Conservation (phyloP, 768 basidiomycete genomes). For the Crucibulum laeve region DNA sequence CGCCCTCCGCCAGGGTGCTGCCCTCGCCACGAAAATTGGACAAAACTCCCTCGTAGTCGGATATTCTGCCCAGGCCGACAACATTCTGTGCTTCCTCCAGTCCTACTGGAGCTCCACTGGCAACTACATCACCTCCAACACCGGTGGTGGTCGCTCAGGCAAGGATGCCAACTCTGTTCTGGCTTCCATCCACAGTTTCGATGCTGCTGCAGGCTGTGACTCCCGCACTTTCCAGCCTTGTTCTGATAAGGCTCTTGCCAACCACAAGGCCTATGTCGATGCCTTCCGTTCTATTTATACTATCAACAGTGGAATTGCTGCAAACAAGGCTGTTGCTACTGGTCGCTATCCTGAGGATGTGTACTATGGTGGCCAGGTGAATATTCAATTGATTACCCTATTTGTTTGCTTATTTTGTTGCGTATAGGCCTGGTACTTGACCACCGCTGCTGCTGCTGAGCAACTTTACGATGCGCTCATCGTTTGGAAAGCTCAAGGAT, state of each 20-base stretch:
- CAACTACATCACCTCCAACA: constrained; percentile 71
- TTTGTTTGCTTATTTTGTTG: not conserved
- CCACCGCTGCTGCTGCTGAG: constrained; percentile 67
- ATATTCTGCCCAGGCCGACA: constrained; percentile 57
- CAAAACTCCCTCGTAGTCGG: constrained; percentile 35
- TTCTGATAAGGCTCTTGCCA: constrained; percentile 70
- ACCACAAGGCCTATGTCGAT: constrained; percentile 58
- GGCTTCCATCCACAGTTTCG: constrained; percentile 76
- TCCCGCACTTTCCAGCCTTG: constrained; percentile 75
- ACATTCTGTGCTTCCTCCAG: constrained; percentile 76
- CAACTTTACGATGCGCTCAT: constrained; percentile 70
- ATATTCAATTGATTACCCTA: constrained; percentile 3
- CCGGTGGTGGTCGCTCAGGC: constrained; percentile 68
- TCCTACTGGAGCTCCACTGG: constrained; percentile 69
- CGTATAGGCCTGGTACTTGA: constrained; percentile 70
- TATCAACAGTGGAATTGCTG: constrained; percentile 55
- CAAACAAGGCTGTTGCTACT: constrained; percentile 57
- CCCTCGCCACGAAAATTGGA: constrained; percentile 55
- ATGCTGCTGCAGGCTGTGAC: constrained; percentile 69
- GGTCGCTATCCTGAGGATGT: constrained; percentile 76
- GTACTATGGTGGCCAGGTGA: constrained; percentile 70
- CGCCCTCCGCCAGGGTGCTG: constrained; percentile 63
- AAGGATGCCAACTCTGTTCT: constrained; percentile 72
- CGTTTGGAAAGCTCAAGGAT: constrained; percentile 54
- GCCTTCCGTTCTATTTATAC: constrained; percentile 63